These are phyloP conservation scores for Fusarium palustre DNA, from an alignment of 2,329 filamentous ascomycete species.

Conservation along the genomic window DNA sequence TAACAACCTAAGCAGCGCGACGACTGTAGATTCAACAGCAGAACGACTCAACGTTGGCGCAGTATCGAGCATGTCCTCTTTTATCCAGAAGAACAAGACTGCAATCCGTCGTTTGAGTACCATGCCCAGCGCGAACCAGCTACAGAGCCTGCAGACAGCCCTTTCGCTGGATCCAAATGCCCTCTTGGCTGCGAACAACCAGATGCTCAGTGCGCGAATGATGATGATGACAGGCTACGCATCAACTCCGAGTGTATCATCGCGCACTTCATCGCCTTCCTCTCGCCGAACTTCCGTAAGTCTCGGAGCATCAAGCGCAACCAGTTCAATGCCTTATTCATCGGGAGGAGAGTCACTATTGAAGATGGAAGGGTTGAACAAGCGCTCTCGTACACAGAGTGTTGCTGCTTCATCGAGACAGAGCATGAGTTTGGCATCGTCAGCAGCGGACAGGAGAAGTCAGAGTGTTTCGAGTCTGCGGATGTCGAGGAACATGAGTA, in stretches of 20 bases:
- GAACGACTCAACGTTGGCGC: slow-evolving; percentile 20
- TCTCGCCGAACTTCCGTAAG: not conserved
- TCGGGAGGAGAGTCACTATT: not conserved
- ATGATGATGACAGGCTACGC: slow-evolving; percentile 6
- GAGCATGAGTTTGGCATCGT: slow-evolving; percentile 4
- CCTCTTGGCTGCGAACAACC: not conserved
- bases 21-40: slow-evolving; percentile 1
- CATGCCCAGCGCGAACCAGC: slow-evolving; percentile 21
- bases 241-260: not conserved
- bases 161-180: not conserved
- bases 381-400: not conserved
- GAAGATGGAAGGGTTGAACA: slow-evolving; percentile 26
- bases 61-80: slow-evolving; percentile 21
- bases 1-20: not conserved
- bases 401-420: slow-evolving; percentile 3
- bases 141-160: not conserved
- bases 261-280: not conserved
- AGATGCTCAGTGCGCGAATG: slow-evolving; percentile 5
- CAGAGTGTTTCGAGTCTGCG: slow-evolving; percentile 12
- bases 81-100: slow-evolving; percentile 38
- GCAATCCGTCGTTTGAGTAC: slow-evolving; percentile 32
- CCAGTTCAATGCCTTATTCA: not conserved
- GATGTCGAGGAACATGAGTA: slow-evolving; percentile 2
- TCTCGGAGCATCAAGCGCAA: not conserved
- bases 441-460: slow-evolving; percentile 6